Percentiles rank a stretch among this genome's conserved stretches.
Conservation (phyloP, 495 filamentous ascomycete genomes). For the Neurospora hispaniola region DNA sequence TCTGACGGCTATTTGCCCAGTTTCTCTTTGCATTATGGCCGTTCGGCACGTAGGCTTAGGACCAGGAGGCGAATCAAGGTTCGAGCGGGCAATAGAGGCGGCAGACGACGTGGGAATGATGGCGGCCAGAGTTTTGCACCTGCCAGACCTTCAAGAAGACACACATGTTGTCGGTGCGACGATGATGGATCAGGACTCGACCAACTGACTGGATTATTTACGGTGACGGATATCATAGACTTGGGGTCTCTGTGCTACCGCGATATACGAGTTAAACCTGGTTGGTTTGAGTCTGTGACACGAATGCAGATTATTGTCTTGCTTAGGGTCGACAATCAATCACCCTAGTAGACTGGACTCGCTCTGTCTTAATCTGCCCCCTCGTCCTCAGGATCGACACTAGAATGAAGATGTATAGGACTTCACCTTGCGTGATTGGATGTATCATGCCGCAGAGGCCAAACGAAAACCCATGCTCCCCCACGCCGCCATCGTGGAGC, state of each 20-base stretch:
- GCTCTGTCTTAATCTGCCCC: neutral
- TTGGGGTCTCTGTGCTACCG: neutral
- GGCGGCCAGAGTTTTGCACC: neutral
- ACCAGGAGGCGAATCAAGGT: neutral
- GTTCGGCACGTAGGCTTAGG: neutral
- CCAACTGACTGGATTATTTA: neutral
- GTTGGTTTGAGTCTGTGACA: neutral
- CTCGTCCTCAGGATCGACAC: neutral
- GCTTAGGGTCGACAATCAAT: neutral
- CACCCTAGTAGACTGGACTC: neutral
- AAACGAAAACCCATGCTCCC: neutral
- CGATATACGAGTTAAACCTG: neutral
- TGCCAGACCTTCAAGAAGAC: neutral
- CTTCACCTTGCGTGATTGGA: neutral
- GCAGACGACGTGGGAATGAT: neutral
- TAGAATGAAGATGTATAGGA: neutral
- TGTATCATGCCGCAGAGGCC: neutral
- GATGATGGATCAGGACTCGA: neutral
- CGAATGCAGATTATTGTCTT: neutral
- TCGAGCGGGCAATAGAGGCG: neutral
- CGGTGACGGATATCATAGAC: neutral
- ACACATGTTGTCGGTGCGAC: neutral
- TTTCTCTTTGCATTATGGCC: neutral
- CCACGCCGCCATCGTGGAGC: neutral
- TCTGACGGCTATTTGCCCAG: neutral